These are phyloP conservation scores for Aspergillus ruber DNA, from an alignment of 2,329 filamentous ascomycete species.

Conservation along the genomic window DNA sequence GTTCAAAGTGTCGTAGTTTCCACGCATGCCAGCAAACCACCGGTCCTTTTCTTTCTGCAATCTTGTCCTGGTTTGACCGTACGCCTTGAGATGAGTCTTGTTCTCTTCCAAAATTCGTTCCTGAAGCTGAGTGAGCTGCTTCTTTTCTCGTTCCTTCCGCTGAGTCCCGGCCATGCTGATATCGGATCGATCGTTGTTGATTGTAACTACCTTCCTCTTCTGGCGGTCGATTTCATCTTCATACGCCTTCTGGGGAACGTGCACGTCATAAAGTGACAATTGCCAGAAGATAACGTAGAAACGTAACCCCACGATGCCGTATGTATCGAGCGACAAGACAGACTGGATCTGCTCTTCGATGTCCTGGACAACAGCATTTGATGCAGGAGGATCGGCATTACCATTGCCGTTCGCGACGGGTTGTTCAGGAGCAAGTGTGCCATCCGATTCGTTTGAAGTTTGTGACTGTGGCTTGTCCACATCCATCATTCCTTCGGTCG, in stretches of 20 bases:
- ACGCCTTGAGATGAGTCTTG: slow-evolving; percentile 61
- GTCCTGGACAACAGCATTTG: slow-evolving; percentile 66
- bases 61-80: slow-evolving; percentile 61
- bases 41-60: slow-evolving; percentile 67
- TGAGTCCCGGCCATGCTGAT: slow-evolving; percentile 59
- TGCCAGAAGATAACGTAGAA: slow-evolving; percentile 94
- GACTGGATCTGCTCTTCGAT: slow-evolving; percentile 64
- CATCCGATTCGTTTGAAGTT: slow-evolving; percentile 8
- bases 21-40: slow-evolving; percentile 67
- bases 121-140: slow-evolving; percentile 61
- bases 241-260: slow-evolving; percentile 71
- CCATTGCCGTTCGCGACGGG: slow-evolving; percentile 20
- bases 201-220: slow-evolving; percentile 58
- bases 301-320: slow-evolving; percentile 65
- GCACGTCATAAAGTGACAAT: slow-evolving; percentile 73
- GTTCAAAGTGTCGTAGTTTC: slow-evolving; percentile 62
- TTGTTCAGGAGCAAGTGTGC: slow-evolving; percentile 6
- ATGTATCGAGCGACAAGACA: slow-evolving; percentile 57
- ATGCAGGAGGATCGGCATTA: slow-evolving; percentile 42
- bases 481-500: slow-evolving; percentile 26
- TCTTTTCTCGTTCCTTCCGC: slow-evolving; percentile 64
- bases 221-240: slow-evolving; percentile 65
- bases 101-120: slow-evolving; percentile 68
- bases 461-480: slow-evolving; percentile 25
- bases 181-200: slow-evolving; percentile 67